Conservation (phyloP, 192 early-diverging fungal genomes). For the Coemansia asiatica region DNA sequence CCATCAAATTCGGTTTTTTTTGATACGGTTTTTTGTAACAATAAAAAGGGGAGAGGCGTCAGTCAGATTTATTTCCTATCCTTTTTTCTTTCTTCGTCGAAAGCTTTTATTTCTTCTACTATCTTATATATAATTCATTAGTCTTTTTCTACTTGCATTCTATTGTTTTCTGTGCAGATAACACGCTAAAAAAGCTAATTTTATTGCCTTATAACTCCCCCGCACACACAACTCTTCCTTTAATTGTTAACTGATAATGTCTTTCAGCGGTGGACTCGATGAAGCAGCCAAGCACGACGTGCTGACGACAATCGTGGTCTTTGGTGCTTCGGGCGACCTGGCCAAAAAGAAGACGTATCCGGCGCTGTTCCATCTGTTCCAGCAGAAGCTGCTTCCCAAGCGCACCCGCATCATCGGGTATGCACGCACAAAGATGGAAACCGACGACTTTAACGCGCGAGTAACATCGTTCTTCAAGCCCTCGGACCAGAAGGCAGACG, state of each 20-base stretch:
- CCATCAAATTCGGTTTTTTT: too few species aligned
- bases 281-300: conserved; percentile 51
- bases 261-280: conserved; percentile 48
- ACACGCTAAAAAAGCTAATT: background rate
- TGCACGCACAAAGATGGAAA: conserved; percentile 77
- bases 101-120: background rate
- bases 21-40: background rate
- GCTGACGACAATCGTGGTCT: conserved; percentile 63
- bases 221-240: background rate
- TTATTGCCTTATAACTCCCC: background rate
- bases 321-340: conserved; percentile 91
- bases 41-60: background rate
- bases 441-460: conserved; percentile 68
- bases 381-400: conserved; percentile 76
- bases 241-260: conserved; percentile 29
- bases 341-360: conserved; percentile 99
- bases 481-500: conserved; percentile 15
- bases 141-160: background rate
- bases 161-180: background rate
- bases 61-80: background rate
- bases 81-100: background rate
- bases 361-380: conserved; percentile 91
- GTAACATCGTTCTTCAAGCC: conserved; percentile 64
- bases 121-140: background rate
- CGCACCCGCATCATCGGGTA: conserved; percentile 84